Base-by-base conservation (phyloP, 2,329 filamentous ascomycete genomes). In the Arthroderma sp. region DNA sequence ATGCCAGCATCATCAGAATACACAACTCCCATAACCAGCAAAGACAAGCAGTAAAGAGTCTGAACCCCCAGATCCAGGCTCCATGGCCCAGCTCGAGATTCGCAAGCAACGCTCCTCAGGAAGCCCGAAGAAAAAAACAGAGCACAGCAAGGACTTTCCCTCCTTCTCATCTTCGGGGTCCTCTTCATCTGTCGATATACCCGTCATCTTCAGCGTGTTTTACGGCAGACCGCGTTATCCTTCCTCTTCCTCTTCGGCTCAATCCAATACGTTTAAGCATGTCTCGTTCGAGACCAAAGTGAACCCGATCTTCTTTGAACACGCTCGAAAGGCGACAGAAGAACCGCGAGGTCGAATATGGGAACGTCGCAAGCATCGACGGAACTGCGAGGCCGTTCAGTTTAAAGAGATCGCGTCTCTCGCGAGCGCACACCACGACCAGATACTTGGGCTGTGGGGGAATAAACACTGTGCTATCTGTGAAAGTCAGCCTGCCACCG, bases 121-220 rank as follows among this genome's bases (percentile, higher is more conserved):
- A 38, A 54, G 51, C 33, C 37, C 51, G 9, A 37, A 54, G 31
- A 54, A 39, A 25, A 54, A 38, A 11, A 6, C 51, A 11, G 37
- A 54, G 17, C 33, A 38, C 19, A 56, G 21, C 43, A 54, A 33
- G 17, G 25, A 47, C 3, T 41, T 25, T 13, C 39, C 38, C 19
- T 37, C 17, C 41, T 37, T 23, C 19, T 35, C 37, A 21, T 33
- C 28, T 9, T 38, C 43, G n/a, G 31, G 49, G 21, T 35, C 54
- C 1, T 39, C 51, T 33, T 25, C 37, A 5, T 54, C 51, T 13
- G 35, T 23, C 21, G 58, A 57, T 13, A 53, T 56, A 6, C 57
- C 60, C 2, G 21, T 63, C 1, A 43, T 56, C 15, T 55, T 60
- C 56, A 61, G 56, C 49, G 59, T 60, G 19, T 63, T 63, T 56